Conservation (phyloP, 176 grass and related monocot genomes). For the Ensete ventricosum region DNA sequence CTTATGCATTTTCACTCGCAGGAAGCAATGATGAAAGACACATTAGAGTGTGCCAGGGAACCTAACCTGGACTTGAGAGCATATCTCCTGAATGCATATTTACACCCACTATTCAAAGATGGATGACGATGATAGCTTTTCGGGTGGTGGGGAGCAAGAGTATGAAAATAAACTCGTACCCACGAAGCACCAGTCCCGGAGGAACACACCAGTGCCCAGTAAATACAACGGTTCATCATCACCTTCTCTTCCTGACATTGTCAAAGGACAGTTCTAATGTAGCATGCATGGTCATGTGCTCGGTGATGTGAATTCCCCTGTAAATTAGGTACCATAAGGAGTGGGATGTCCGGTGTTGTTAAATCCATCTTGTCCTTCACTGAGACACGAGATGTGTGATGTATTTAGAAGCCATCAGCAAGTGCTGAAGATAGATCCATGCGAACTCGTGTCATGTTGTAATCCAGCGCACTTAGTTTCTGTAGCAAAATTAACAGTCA, state of each 20-base stretch:
- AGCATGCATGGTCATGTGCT: too few relatives aligned
- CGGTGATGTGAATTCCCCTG: too few relatives aligned
- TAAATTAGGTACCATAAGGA: too few relatives aligned
- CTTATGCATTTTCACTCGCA: background rate
- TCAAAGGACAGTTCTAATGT: too few relatives aligned
- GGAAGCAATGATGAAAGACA: slow-evolving; percentile 22
- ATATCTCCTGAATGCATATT: background rate
- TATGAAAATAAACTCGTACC: background rate
- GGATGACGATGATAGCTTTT: background rate
- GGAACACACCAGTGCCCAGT: slow-evolving; percentile 1
- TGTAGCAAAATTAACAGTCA: too few relatives aligned
- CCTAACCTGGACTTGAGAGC: background rate
- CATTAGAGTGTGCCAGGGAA: slow-evolving; percentile 9
- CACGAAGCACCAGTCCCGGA: slow-evolving; percentile 10
- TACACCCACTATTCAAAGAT: slow-evolving; percentile 3
- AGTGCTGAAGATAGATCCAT: too few relatives aligned
- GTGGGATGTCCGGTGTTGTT: too few relatives aligned
- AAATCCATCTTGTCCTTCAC: too few relatives aligned
- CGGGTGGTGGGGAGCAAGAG: background rate
- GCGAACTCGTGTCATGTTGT: too few relatives aligned
- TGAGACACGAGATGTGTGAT: too few relatives aligned
- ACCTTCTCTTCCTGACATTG: background rate
- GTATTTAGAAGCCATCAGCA: too few relatives aligned
- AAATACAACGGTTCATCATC: slow-evolving; percentile 13
- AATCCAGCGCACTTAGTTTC: too few relatives aligned